Conservation (phyloP, 73 alveolate species). For the Uronychia setigera region DNA sequence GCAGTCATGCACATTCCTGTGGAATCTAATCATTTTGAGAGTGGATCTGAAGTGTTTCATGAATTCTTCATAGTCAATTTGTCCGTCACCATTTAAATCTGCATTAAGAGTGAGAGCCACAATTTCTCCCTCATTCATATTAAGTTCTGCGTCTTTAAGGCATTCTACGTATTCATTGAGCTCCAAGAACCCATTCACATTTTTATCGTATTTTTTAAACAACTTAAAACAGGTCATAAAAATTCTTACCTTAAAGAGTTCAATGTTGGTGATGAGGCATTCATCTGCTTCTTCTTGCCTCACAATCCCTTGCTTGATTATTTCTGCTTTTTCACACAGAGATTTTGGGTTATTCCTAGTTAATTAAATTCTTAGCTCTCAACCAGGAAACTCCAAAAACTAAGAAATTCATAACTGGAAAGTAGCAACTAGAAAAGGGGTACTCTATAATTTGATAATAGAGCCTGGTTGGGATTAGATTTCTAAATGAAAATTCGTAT, state of each 20-base stretch:
- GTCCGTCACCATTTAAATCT: constrained; percentile 62
- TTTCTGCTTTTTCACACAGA: constrained; percentile 23
- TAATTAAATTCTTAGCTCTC: too few relatives aligned
- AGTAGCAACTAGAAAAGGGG: too few relatives aligned
- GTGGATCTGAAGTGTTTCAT: constrained; percentile 63
- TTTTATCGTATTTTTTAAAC: constrained; percentile 62
- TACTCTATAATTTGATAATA: too few relatives aligned
- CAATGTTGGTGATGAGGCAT: constrained; percentile 13
- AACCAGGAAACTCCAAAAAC: too few relatives aligned
- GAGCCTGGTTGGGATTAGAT: too few relatives aligned
- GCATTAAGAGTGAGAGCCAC: constrained; percentile 53
- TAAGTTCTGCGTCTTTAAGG: constrained; percentile 36
- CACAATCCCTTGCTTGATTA: constrained; percentile 15
- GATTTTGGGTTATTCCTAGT: too few relatives aligned
- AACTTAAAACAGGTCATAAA: constrained; percentile 6
- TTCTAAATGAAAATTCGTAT: too few relatives aligned
- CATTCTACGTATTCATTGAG: constrained; percentile 58
- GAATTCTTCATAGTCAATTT: constrained; percentile 69
- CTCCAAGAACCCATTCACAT: constrained; percentile 61
- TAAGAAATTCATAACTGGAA: too few relatives aligned
- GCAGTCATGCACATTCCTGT: constrained; percentile 20
- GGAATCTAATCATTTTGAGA: constrained; percentile 43
- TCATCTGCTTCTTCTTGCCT: not conserved
- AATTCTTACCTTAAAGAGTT: constrained; percentile 30
- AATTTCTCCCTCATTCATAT: constrained; percentile 43